phyloP scores from a whole-genome alignment of 768 basidiomycete genomes.

The Cystobasidium ongulense region DNA sequence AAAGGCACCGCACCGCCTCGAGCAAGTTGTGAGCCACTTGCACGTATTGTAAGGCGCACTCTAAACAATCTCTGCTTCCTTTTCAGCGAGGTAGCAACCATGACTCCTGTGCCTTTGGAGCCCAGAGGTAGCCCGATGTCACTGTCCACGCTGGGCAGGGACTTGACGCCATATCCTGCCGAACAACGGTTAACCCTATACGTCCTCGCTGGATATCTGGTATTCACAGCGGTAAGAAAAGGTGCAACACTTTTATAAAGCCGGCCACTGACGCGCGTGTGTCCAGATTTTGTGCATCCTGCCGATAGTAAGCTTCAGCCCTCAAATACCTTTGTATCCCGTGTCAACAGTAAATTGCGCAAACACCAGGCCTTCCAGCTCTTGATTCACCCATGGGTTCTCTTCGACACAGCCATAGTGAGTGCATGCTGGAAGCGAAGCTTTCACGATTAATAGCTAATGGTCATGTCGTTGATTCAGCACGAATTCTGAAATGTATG shows the following conservation, averaged over 20 bases:
- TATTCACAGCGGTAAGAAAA: not conserved
- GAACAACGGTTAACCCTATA: constrained; percentile 20
- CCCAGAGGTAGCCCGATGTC: not conserved
- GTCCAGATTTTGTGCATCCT: not conserved
- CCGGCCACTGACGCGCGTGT: not conserved
- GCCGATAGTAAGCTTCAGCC: not conserved
- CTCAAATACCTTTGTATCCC: not conserved
- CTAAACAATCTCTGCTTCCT: no score
- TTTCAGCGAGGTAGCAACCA: not conserved
- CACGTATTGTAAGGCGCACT: no score
- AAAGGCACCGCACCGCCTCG: no score
- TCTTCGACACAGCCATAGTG: constrained; percentile 1
- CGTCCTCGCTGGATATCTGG: not conserved
- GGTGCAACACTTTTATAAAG: not conserved
- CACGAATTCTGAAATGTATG: constrained; percentile 16
- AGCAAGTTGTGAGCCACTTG: no score
- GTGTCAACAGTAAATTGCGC: not conserved
- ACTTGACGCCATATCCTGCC: not conserved
- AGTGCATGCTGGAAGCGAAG: not conserved
- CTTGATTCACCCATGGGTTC: not conserved
- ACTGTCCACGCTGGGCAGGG: not conserved
- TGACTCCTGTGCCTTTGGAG: not conserved
- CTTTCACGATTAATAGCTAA: no score
- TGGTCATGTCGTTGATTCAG: not conserved
- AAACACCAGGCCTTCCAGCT: not conserved